phyloP scores from a whole-genome alignment of 352 stramenopile genomes.

The Thalassiosira livingstoniorum region DNA sequence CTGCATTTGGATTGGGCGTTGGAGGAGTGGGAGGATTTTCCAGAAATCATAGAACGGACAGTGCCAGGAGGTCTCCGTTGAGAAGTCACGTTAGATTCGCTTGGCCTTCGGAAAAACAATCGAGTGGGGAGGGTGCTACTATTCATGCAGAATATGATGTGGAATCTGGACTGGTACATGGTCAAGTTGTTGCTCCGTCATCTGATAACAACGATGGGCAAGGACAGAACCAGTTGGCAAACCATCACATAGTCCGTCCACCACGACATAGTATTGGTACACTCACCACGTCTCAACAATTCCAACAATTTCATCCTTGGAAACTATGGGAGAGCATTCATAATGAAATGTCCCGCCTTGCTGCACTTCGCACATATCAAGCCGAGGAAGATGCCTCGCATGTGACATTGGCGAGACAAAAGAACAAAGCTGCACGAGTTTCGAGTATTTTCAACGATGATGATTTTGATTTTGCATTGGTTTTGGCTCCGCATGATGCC shows the following conservation, averaged over 20 bases:
- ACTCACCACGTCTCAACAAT: slow-evolving; percentile 30
- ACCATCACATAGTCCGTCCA: too few species aligned
- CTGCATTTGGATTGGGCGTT: too few species aligned
- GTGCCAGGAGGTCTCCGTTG: slow-evolving; percentile 20
- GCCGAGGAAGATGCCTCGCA: slow-evolving; percentile 59
- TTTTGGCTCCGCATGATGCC: slow-evolving; percentile 77
- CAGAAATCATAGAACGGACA: slow-evolving; percentile 40
- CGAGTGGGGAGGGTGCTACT: background rate
- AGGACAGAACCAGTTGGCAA: background rate
- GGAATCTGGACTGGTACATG: background rate
- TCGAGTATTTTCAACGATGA: slow-evolving; percentile 69
- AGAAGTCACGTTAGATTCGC: slow-evolving; percentile 55
- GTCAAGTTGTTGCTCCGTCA: background rate
- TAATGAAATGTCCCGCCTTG: slow-evolving; percentile 59
- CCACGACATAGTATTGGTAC: slow-evolving; percentile 2
- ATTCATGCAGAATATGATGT: slow-evolving; percentile 36
- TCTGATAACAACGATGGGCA: slow-evolving; percentile 32
- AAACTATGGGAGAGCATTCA: slow-evolving; percentile 60
- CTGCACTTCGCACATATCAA: slow-evolving; percentile 30
- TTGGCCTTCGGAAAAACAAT: slow-evolving; percentile 36
- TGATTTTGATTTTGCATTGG: slow-evolving; percentile 83
- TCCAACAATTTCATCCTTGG: too few species aligned
- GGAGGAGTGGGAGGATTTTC: too few species aligned
- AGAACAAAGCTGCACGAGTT: slow-evolving; percentile 50
- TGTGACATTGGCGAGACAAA: slow-evolving; percentile 60